Percentiles rank a stretch among this genome's conserved stretches.
phyloP scores from a whole-genome alignment of 164 flowering plant species.

The Cinnamomum micranthum region DNA sequence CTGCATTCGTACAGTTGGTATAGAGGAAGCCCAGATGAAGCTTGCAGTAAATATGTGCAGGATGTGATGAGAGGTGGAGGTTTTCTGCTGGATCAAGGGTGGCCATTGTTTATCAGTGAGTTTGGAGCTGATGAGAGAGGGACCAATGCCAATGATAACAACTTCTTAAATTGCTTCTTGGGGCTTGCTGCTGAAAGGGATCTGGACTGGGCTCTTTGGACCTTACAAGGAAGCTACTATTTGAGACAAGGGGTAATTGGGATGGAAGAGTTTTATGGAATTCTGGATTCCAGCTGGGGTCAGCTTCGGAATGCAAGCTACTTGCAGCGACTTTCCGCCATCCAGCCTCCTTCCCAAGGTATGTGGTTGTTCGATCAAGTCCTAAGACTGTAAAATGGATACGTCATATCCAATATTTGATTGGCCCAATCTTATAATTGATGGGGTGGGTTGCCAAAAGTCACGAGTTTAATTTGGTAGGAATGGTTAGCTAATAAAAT shows the following conservation, averaged over 20 bases:
- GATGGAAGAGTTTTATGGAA: conserved; percentile 37
- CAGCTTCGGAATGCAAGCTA: conserved; percentile 25
- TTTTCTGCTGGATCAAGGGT: conserved; percentile 24
- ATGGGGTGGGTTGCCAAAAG: no score
- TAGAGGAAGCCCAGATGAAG: conserved; percentile 12
- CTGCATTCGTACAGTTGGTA: conserved; percentile 51
- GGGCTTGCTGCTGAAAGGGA: conserved; percentile 29
- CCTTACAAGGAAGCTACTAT: conserved; percentile 50
- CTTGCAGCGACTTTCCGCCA: conserved; percentile 18
- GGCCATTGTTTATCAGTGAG: conserved; percentile 53
- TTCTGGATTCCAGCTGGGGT: conserved; percentile 36
- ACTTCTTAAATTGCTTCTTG: conserved; percentile 41
- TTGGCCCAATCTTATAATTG: no score
- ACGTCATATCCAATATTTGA: no score
- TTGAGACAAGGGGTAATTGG: conserved; percentile 21
- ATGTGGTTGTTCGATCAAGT: neutral
- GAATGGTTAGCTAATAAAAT: no score
- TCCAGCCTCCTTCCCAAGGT: conserved; percentile 36
- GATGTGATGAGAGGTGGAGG: conserved; percentile 16
- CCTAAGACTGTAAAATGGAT: no score
- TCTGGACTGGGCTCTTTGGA: conserved; percentile 57
- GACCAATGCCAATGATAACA: conserved; percentile 26
- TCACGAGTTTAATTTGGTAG: no score
- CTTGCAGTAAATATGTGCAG: conserved; percentile 14
- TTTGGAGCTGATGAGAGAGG: conserved; percentile 49